Conservation (phyloP, 768 basidiomycete genomes). For the Termitomyces sp. region DNA sequence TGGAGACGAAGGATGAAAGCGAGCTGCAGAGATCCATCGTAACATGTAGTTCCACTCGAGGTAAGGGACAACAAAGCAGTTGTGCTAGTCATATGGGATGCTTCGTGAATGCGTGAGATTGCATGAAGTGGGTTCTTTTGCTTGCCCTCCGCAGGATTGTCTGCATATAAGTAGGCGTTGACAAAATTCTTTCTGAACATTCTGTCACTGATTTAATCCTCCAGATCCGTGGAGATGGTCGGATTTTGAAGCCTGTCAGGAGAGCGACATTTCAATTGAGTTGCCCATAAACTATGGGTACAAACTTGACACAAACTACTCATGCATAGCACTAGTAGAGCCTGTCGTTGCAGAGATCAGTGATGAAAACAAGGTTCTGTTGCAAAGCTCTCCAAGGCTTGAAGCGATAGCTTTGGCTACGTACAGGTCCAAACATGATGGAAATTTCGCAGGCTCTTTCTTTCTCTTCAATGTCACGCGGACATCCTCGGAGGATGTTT, state of each 20-base stretch:
- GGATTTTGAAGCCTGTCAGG: neutral
- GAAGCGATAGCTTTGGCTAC: neutral
- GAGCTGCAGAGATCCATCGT: neutral
- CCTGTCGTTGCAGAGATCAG: neutral
- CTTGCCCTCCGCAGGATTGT: neutral
- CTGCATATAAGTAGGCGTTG: neutral
- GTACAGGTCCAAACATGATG: neutral
- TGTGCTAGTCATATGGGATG: neutral
- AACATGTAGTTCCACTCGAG: neutral
- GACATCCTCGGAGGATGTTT: neutral
- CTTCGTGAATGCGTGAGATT: neutral
- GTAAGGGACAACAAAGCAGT: neutral
- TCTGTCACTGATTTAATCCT: neutral
- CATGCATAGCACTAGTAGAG: neutral
- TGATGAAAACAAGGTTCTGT: neutral
- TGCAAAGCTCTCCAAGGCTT: neutral
- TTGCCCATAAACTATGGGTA: neutral
- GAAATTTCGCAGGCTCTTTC: no score
- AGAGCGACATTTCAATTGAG: neutral
- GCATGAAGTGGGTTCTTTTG: neutral
- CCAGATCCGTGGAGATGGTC: neutral
- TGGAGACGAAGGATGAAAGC: neutral
- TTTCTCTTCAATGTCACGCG: no score
- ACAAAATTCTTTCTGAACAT: neutral
- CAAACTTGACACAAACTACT: neutral